phyloP scores from a whole-genome alignment of 2,329 filamentous ascomycete species.

The Claviceps sp. region DNA sequence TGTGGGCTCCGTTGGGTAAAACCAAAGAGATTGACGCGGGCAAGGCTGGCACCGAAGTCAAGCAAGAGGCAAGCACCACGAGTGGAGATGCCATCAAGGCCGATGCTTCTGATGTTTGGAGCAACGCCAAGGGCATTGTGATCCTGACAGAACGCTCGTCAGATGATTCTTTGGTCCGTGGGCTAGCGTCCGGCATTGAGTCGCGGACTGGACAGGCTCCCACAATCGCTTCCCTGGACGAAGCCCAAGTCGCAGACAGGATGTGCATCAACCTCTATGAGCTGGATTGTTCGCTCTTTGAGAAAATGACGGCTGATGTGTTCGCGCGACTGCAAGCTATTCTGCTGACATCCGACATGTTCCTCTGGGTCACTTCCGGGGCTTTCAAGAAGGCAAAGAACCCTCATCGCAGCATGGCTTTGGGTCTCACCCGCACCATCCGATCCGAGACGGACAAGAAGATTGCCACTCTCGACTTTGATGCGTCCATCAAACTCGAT shows the following conservation, averaged over 20 bases:
- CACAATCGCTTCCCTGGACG: slow-evolving; percentile 8
- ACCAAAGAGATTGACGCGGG: neutral
- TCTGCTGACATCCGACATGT: slow-evolving; percentile 15
- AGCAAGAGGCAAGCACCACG: neutral
- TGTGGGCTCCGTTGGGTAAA: neutral
- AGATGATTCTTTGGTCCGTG: neutral
- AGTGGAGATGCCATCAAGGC: neutral
- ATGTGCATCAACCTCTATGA: slow-evolving; percentile 17
- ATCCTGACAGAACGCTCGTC: neutral
- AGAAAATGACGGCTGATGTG: slow-evolving; percentile 18
- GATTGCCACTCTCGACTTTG: slow-evolving; percentile 32
- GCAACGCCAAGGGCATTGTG: neutral
- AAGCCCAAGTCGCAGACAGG: neutral
- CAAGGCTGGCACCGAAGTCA: neutral
- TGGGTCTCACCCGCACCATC: slow-evolving; percentile 30
- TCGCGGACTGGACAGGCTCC: slow-evolving; percentile 8
- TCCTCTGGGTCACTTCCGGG: slow-evolving; percentile 27
- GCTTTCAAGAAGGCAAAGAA: slow-evolving; percentile 23
- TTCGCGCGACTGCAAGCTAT: neutral
- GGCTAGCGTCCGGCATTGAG: neutral
- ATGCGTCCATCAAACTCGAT: slow-evolving; percentile 15
- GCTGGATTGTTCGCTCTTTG: slow-evolving; percentile 29
- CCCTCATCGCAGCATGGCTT: slow-evolving; percentile 30
- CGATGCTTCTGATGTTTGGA: neutral
- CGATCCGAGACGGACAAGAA: slow-evolving; percentile 32